Evolutionary conservation across 208 protist species (phyloP), one percentile per base, ranked within the genome.

Genomic region (Trypanosoma rangeli): DNA sequence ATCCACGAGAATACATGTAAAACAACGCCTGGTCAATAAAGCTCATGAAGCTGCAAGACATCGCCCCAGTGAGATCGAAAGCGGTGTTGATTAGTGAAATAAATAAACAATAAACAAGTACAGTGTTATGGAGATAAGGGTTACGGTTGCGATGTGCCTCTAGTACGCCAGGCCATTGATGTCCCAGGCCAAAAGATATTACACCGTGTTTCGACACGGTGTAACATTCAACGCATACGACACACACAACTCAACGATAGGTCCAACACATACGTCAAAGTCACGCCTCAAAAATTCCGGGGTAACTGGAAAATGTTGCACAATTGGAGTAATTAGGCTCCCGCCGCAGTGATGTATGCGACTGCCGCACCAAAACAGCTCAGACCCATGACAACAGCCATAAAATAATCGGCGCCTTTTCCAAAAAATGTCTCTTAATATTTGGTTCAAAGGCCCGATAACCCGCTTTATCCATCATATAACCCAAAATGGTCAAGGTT

Each of bases 181-280:
- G 18, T 90, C 73, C 60, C 59, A 69, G n/a, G 53, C 28, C 71
- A 91, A 42, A 56, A 74, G 65, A 73, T 87, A 79, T 70, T 94
- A 91, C 31, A 77, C 35, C 62, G 81, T 85, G 60, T 91, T 85
- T 10, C 84, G 80, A 48, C 64, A 74, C 3, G 85, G 81, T 37
- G 91, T 66, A 76, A 85, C 83, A 64, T 91, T 86, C 66, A 89
- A 66, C n/a, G 74, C 83, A 52, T 82, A 89, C 13, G 82, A 79
- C 1, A 80, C 74, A 64, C 78, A 84, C 54, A 94, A 48, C 72
- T 91, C 91, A 54, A 90, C 64, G 46, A 93, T 70, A 73, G 91
- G 79, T 59, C 82, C 88, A 29, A 89, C 1, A 24, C 64, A 31
- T 54, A 75, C 46, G 24, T 61, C 74, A 1, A 0, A 24, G 5